Evolutionary conservation across 257 asterid species (phyloP), one percentile per base, ranked within the genome.

Genomic region (Thymus mandschuricus): DNA sequence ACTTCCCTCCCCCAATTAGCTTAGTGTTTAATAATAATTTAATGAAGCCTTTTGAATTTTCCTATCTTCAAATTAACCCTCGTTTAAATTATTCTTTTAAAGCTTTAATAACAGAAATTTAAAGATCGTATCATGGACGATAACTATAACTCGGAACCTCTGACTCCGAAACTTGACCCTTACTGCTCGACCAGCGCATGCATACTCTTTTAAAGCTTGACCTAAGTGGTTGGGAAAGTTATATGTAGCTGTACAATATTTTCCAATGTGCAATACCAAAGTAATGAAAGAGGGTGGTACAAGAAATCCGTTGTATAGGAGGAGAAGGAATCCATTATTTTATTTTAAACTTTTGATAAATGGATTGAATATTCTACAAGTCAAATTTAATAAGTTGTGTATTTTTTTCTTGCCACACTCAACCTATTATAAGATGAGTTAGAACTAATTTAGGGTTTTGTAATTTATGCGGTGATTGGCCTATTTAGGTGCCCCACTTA

Each of bases 401-500:
- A 21, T 21, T 35, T 35, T 38, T 70, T 68, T 55, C 12, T 41
- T 49, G 33, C 44, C 57, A 49, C 79, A 77, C 78, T 73, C 82
- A 52, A 69, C 60, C 72, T 11, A 52, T 44, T 44, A 60, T 6
- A 57, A 33, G 64, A 59, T 59, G 12, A n/a, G 66, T 8, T 60
- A 0, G 10, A 60, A 60, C 66, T 60, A 64, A 52, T 27, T 66
- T 51, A 21, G 21, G 12, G 71, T 66, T 1, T 38, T 38, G 41
- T 74, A 28, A 65, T 43, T 51, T 29, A 10, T 57, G 12, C 61
- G 65, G 40, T 65, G 56, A 68, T 73, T 38, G 41, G 41, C 41
- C 7, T 1, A 38, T 38, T 58, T 81, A 76, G 80, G 81, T 76
- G 51, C 60, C 77, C 81, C 64, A 66, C 70, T 52, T 56, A 43